Evolutionary conservation across 495 filamentous ascomycete genomes (phyloP).

Genomic region (Clohesyomyces aquaticus): DNA sequence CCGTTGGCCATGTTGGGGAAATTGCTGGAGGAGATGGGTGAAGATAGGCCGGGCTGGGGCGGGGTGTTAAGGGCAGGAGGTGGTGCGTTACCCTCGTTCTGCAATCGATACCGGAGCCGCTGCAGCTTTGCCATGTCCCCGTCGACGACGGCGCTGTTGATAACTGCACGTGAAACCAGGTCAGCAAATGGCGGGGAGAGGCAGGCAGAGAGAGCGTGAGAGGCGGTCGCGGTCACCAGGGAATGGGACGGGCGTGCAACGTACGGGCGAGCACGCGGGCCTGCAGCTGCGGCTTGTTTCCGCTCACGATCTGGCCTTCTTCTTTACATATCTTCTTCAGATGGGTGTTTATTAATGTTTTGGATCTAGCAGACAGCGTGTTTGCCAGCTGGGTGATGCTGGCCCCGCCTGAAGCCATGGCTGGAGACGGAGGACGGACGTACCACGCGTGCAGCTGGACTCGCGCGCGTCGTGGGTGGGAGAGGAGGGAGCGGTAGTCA

Average conservation of each 20-base stretch:
- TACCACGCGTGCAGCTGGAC: not conserved
- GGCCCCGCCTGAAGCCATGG: constrained; percentile 54
- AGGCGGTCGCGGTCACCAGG: not conserved
- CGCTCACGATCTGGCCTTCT: constrained; percentile 71
- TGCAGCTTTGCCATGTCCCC: constrained; percentile 26
- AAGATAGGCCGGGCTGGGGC: constrained; percentile 3
- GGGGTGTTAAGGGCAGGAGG: constrained; percentile 9
- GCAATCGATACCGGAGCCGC: constrained; percentile 32
- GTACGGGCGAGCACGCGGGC: constrained; percentile 73
- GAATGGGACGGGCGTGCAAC: constrained; percentile 47
- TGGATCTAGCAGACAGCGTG: constrained; percentile 54
- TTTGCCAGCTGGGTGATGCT: constrained; percentile 40
- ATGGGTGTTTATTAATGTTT: constrained; percentile 68
- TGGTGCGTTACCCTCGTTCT: constrained; percentile 34
- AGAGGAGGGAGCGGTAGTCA: not conserved
- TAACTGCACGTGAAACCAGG: constrained; percentile 17
- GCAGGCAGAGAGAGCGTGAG: constrained; percentile 26
- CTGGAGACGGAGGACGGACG: not conserved
- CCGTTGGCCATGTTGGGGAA: not conserved
- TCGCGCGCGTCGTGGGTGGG: not conserved
- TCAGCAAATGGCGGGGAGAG: constrained; percentile 41
- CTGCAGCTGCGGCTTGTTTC: constrained; percentile 81
- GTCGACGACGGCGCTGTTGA: constrained; percentile 11
- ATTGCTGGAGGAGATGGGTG: constrained; percentile 5
- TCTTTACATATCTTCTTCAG: constrained; percentile 73